Evolutionary conservation across 306 rosid species (phyloP), one percentile per base, ranked within the genome.

Genomic region (Vigna mungo): DNA sequence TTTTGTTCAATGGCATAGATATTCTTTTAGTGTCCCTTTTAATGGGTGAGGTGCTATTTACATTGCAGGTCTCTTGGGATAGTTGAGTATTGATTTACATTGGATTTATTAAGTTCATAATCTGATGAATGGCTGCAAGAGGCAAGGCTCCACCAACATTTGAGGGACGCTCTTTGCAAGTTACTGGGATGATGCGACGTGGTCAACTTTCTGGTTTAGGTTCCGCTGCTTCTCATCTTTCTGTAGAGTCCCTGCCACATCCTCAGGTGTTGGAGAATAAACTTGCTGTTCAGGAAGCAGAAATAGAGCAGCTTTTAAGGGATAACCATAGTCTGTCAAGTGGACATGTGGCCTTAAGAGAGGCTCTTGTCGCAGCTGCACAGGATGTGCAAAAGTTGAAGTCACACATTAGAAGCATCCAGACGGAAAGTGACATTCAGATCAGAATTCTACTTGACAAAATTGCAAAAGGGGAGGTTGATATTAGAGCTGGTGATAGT

Each of bases 351-450:
- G 84, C 84, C 25, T 75, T 90, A 82, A 85, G 91, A 86, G 92
- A 87, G 64, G 92, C 91, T 16, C 92, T 92, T 74, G 78, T 87
- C 4, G 78, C 62, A 53, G 85, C 92, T 18, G 85, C 89, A 51
- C 90, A 87, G 80, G 97, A 95, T 78, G 82, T 81, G 36, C 89
- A 88, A 52, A 90, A 62, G 59, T 68, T 88, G 51, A 91, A 83
- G 79, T 90, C 88, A 30, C 96, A 92, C 77, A 95, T 89, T 74
- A 86, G 91, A 82, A 95, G 96, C 72, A 81, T 87, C 72, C 93
- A 90, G 76, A 90, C 97, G 7, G 97, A 92, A 69, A 87, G 88
- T 36, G 99, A 95, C 76, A 88, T 92, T 77, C 97, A 95, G 78
- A 84, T 87, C 66, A 85, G 92, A 43, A 87, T 84, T 78, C 86